A percentile compares a stretch with the other conserved stretches of the same genome.
phyloP scores from a whole-genome alignment of 306 rosid genomes.

The Arachis stenosperma region DNA sequence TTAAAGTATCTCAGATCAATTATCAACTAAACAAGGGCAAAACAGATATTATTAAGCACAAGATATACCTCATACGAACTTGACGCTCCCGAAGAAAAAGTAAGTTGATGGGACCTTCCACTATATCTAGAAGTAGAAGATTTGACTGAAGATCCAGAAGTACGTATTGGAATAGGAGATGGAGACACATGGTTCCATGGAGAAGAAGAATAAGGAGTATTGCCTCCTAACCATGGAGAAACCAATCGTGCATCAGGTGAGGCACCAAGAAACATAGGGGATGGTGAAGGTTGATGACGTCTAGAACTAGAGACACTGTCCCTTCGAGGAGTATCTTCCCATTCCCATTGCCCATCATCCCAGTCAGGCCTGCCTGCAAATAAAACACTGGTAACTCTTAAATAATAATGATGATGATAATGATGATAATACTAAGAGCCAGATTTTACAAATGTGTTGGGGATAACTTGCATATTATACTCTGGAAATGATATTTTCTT shows the following conservation, averaged over 20 bases:
- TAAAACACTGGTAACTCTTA: conserved; percentile 9
- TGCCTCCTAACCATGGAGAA: conserved; percentile 93
- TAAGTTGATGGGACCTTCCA: conserved; percentile 70
- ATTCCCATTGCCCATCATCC: conserved; percentile 97
- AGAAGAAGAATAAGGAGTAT: conserved; percentile 75
- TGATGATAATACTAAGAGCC: background rate
- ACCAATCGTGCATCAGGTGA: conserved; percentile 97
- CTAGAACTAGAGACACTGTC: conserved; percentile 64
- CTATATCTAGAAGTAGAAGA: conserved; percentile 61
- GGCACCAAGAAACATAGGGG: conserved; percentile 91
- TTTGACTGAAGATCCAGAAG: conserved; percentile 78
- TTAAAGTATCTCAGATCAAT: conserved; percentile 14
- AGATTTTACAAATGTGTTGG: conserved; percentile 23
- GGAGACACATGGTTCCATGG: conserved; percentile 97
- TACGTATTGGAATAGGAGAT: conserved; percentile 91
- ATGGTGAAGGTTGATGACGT: conserved; percentile 84
- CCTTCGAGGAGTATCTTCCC: conserved; percentile 90
- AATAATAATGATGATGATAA: background rate
- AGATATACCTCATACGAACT: conserved; percentile 58
- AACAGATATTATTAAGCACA: conserved; percentile 17
- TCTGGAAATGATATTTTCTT: conserved; percentile 1
- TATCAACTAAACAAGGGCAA: conserved; percentile 3
- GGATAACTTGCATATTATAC: conserved; percentile 16
- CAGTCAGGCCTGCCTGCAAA: conserved; percentile 87
- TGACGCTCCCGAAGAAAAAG: conserved; percentile 58